Base-by-base conservation (phyloP, 306 rosid genomes). In the Crataegus laevigata region DNA sequence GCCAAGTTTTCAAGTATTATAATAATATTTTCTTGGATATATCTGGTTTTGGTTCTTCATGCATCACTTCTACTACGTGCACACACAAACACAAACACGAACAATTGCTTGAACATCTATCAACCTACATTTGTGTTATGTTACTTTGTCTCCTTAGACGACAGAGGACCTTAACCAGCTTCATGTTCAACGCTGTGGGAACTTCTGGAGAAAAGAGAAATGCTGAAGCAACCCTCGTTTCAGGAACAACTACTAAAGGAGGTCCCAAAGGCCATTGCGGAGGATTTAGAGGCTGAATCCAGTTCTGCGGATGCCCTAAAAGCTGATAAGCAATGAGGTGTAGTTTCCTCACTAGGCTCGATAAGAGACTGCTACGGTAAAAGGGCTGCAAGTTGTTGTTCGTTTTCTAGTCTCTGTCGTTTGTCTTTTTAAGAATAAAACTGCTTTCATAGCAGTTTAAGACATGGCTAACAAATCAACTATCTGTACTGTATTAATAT, bases 161-260 rank as follows among this genome's bases (percentile, higher is more conserved):
- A 63, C 22, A 8, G 55, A 21, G 42, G 32, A 47, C 84, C 81
- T 77, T 75, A 59, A 78, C 80, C 69, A 55, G 10, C 52, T 13
- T 57, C 62, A 11, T 78, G 51, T 25, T 50, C 45, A 72, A 85
- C 86, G 77, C 64, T 82, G 14, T 71, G 11, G 1, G 73, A 82
- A 45, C 75, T 36, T 26, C 30, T 82, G 68, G 80, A 79, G 11
- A 69, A 60, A 60, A 77, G 81, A 73, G 80, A 85, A 24, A 54
- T 8, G 38, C 77, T 85, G 45, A 70, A 82, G 78, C 57, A 82
- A 29, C 71, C 81, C 29, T 68, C 82, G 4, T 82, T 73, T n/a
- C 84, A 74, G 65, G 32, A 30, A 30, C 34, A 30, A 77, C 68
- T 77, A 19, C 71, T 85, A 14, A 58, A 57, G 43, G 67, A 47